These are phyloP conservation scores for Paramyrothecium sp. DNA, from an alignment of 2,329 filamentous ascomycete genomes.

Conservation along the genomic window DNA sequence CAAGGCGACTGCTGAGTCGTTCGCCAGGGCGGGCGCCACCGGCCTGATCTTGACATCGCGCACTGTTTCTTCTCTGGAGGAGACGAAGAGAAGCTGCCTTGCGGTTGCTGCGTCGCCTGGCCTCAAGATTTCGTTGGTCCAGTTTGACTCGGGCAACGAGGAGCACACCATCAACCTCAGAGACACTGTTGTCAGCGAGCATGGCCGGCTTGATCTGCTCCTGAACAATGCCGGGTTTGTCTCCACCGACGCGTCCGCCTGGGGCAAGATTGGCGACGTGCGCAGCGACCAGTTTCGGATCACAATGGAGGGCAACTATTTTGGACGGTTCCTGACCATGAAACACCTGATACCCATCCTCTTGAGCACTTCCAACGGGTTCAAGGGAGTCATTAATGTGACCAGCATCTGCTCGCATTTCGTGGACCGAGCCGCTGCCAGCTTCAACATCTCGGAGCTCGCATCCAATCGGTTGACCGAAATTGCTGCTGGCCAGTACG, in stretches of 20 bases:
- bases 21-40: neutral
- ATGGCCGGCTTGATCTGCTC: neutral
- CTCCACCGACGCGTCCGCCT: neutral
- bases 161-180: neutral
- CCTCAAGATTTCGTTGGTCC: neutral
- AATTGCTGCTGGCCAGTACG: neutral
- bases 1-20: neutral
- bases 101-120: neutral
- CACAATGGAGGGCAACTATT: neutral
- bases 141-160: neutral
- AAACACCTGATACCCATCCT: neutral
- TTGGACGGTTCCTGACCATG: neutral
- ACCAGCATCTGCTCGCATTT: neutral
- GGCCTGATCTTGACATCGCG: neutral
- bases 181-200: neutral
- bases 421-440: neutral
- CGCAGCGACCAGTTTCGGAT: neutral
- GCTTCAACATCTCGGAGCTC: neutral
- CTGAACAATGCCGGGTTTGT: neutral
- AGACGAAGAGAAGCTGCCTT: neutral
- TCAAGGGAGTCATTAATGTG: neutral
- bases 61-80: neutral
- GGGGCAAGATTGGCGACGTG: neutral
- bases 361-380: neutral
- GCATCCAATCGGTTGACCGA: neutral